Percentiles rank a stretch among this genome's conserved stretches.
phyloP scores from a whole-genome alignment of 1,284 basidiomycete species.

The Microbotryomycetes sp. region DNA sequence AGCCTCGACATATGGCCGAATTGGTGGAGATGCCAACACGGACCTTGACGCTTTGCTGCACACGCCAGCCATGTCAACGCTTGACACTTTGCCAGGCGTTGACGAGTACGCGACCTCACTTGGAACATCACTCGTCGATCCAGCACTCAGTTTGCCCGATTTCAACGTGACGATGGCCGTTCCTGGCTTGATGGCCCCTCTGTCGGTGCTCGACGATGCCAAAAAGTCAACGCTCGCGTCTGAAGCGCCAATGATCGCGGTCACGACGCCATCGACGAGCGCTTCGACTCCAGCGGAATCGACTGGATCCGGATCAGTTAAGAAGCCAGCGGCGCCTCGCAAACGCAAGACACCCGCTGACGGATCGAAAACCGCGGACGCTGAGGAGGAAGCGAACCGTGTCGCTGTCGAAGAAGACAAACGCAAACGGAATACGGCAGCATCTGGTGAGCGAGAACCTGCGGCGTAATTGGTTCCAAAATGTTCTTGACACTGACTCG shows the following conservation, averaged over 20 bases:
- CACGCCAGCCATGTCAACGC: background rate
- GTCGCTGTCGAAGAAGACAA: conserved; percentile 66
- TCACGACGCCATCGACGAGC: conserved; percentile 2
- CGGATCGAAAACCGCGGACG: background rate
- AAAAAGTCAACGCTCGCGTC: background rate
- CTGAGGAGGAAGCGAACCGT: conserved; percentile 28
- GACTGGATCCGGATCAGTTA: background rate
- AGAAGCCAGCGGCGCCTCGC: background rate
- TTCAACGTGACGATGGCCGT: background rate
- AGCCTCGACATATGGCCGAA: background rate
- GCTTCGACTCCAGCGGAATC: conserved; percentile 1
- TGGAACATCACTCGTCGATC: conserved; percentile 21
- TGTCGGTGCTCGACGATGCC: too few species aligned
- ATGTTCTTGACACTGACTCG: background rate
- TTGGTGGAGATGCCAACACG: background rate
- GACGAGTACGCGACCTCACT: background rate
- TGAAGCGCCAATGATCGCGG: background rate
- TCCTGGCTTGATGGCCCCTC: background rate
- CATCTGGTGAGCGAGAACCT: conserved; percentile 49
- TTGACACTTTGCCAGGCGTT: background rate
- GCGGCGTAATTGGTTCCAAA: conserved; percentile 1
- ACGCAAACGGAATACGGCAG: conserved; percentile 88
- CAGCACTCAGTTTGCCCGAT: conserved; percentile 16
- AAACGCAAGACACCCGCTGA: background rate
- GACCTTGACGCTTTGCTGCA: conserved; percentile 3